Evolutionary conservation across 768 basidiomycete genomes (phyloP).

Genomic region (Kondoa subrosea): DNA sequence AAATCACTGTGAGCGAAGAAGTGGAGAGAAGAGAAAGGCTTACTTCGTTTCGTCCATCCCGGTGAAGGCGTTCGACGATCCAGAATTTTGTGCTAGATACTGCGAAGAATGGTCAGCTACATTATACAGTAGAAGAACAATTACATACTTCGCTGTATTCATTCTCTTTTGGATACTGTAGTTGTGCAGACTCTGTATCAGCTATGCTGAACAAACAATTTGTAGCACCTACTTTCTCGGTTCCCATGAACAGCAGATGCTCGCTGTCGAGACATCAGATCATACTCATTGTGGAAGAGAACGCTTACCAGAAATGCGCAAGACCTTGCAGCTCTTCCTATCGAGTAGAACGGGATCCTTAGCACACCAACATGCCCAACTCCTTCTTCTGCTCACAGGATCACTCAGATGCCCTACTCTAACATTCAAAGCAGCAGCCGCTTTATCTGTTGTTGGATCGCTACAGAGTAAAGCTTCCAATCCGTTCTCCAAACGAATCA

Average conservation of each 20-base stretch:
- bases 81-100: constrained; percentile 43
- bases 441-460: constrained; percentile 76
- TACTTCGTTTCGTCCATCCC: constrained; percentile 64
- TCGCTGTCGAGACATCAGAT: constrained; percentile 35
- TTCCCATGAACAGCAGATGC: constrained; percentile 73
- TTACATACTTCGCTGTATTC: constrained; percentile 65
- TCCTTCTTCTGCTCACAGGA: too few relatives aligned
- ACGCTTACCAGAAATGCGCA: constrained; percentile 57
- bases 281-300: neutral
- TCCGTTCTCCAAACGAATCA: constrained; percentile 74
- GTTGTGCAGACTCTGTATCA: constrained; percentile 4
- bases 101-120: constrained; percentile 6
- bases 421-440: constrained; percentile 84
- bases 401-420: constrained; percentile 85
- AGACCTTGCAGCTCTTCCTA: constrained; percentile 73
- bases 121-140: neutral
- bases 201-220: neutral
- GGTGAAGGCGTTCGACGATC: constrained; percentile 76
- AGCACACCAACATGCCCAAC: too few relatives aligned
- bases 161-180: constrained; percentile 45
- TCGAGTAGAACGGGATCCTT: neutral
- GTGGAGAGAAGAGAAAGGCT: constrained; percentile 49
- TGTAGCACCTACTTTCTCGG: constrained; percentile 41
- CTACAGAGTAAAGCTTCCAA: constrained; percentile 70
- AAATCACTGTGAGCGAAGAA: constrained; percentile 38